phyloP scores from a whole-genome alignment of 352 stramenopile species.

The Phytophthora pini region DNA sequence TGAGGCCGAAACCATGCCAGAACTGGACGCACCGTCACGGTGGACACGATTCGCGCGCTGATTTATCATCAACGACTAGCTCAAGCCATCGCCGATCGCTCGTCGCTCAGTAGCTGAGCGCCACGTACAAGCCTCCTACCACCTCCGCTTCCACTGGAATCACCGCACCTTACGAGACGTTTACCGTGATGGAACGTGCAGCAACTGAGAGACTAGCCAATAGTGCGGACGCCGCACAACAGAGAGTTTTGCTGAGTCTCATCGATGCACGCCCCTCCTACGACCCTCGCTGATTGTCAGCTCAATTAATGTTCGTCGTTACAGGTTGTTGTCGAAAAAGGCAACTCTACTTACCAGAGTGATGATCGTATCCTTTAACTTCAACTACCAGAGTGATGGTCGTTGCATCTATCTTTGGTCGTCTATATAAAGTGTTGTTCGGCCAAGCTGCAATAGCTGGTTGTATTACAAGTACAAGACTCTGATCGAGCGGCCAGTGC shows the following conservation, averaged over 20 bases:
- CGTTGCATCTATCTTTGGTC: slow-evolving; percentile 28
- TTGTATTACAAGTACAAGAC: slow-evolving; percentile 11
- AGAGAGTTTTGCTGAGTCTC: too few species aligned
- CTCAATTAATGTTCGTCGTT: not conserved
- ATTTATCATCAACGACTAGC: slow-evolving; percentile 4
- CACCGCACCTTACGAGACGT: too few species aligned
- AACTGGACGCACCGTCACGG: not conserved
- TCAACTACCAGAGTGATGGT: slow-evolving; percentile 33
- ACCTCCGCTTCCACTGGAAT: not conserved
- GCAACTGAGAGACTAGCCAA: too few species aligned
- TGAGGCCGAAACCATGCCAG: slow-evolving; percentile 2
- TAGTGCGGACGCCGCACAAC: too few species aligned
- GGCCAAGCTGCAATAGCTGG: not conserved
- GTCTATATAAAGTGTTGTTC: slow-evolving; percentile 20
- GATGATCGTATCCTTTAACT: slow-evolving; percentile 14
- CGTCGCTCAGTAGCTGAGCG: slow-evolving; percentile 4
- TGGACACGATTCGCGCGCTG: slow-evolving; percentile 1
- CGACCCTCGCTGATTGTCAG: not conserved
- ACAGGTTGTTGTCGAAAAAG: slow-evolving; percentile 15
- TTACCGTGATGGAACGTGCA: too few species aligned
- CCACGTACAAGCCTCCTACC: too few species aligned
- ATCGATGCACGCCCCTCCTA: too few species aligned
- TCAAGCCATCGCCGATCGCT: slow-evolving; percentile 2
- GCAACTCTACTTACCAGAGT: slow-evolving; percentile 30
- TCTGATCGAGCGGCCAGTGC: slow-evolving; percentile 1